These are phyloP conservation scores for Salix exigua DNA, from an alignment of 345 rosid species.

Conservation along the genomic window DNA sequence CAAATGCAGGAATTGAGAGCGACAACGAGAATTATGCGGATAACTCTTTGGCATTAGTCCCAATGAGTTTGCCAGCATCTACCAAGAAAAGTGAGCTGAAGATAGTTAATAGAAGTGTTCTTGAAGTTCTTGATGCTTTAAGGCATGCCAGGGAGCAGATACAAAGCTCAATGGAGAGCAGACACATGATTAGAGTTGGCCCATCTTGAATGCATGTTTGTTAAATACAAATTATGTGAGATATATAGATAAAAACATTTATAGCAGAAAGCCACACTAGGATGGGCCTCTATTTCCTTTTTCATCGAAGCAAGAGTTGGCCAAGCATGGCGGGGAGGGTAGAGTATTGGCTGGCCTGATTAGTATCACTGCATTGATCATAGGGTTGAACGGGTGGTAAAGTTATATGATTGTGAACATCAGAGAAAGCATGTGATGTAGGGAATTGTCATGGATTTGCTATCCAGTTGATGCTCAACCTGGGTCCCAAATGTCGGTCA, in stretches of 20 bases:
- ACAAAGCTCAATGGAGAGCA: slow-evolving; percentile 33
- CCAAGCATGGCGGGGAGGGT: too few species aligned
- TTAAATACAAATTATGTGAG: slow-evolving; percentile 7
- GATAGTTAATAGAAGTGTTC: slow-evolving; percentile 24
- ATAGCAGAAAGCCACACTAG: neutral
- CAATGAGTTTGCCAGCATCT: slow-evolving; percentile 17
- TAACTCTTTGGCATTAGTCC: slow-evolving; percentile 43
- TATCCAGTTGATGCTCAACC: neutral
- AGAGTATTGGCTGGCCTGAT: neutral
- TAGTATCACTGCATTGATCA: neutral
- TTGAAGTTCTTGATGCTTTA: slow-evolving; percentile 49
- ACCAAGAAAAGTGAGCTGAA: slow-evolving; percentile 21
- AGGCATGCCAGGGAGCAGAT: slow-evolving; percentile 41
- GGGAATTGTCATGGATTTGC: neutral
- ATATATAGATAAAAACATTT: neutral
- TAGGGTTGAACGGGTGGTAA: neutral
- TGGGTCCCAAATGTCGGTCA: slow-evolving; percentile 15
- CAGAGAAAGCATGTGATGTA: slow-evolving; percentile 19
- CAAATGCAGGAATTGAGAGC: slow-evolving; percentile 4
- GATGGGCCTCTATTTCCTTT: neutral
- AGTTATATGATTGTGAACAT: neutral
- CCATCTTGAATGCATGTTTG: slow-evolving; percentile 23
- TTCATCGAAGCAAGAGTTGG: neutral
- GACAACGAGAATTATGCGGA: slow-evolving; percentile 24
- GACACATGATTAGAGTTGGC: slow-evolving; percentile 36